phyloP scores from a whole-genome alignment of 2,329 filamentous ascomycete genomes.

The Lecanicillium sp. region DNA sequence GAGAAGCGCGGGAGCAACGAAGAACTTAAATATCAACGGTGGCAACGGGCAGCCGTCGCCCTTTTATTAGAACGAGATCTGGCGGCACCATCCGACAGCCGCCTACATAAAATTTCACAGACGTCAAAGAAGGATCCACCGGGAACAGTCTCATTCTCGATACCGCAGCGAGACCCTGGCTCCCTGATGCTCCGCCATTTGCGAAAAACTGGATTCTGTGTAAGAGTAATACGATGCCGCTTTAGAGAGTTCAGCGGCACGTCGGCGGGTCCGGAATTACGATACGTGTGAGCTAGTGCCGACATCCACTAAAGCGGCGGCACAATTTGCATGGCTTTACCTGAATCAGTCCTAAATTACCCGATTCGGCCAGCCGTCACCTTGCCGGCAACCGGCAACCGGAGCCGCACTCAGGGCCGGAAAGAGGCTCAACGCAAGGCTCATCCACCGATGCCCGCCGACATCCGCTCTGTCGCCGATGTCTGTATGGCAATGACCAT shows the following conservation, averaged over 20 bases:
- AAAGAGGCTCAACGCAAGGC: not conserved
- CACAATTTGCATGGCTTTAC: not conserved
- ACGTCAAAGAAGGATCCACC: slow-evolving; percentile 4
- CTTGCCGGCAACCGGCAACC: slow-evolving; percentile 19
- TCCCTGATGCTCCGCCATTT: not conserved
- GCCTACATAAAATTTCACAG: not conserved
- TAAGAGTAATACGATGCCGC: not conserved
- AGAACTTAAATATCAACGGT: too few species aligned
- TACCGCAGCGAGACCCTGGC: not conserved
- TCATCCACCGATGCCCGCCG: slow-evolving; percentile 22
- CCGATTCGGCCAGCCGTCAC: slow-evolving; percentile 7
- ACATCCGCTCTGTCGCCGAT: slow-evolving; percentile 17
- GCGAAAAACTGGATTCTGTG: slow-evolving; percentile 2
- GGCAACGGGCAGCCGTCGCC: too few species aligned
- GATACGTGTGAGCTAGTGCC: too few species aligned
- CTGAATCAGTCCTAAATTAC: not conserved
- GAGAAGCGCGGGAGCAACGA: too few species aligned
- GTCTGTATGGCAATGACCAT: not conserved
- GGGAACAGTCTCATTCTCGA: slow-evolving; percentile 2
- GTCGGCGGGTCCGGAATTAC: too few species aligned
- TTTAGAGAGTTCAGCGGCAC: not conserved
- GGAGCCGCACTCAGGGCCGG: slow-evolving; percentile 12
- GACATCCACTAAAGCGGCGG: slow-evolving; percentile 9
- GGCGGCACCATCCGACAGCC: slow-evolving; percentile 10
- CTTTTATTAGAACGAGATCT: slow-evolving; percentile 2